Percentiles rank a stretch among this genome's conserved stretches.
These are phyloP conservation scores for Hyparrhenia diplandra DNA, from an alignment of 176 grass and related monocot species.

Conservation along the genomic window DNA sequence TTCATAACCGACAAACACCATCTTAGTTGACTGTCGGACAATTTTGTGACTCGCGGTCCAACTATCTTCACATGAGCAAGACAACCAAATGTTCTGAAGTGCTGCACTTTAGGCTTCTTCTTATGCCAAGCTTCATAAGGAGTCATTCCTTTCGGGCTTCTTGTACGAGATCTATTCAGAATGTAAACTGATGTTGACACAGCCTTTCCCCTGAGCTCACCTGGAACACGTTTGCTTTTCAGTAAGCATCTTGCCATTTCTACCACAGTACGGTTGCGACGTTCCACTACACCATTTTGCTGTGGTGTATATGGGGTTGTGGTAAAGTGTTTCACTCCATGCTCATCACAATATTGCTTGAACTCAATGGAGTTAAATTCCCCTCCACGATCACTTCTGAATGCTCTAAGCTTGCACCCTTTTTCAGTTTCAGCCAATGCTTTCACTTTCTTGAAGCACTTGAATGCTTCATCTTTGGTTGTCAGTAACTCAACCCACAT, in stretches of 20 bases:
- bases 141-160: background rate
- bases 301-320: background rate
- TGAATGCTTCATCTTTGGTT: too few relatives aligned
- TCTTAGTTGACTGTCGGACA: background rate
- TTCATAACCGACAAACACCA: background rate
- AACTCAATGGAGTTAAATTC: background rate
- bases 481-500: background rate
- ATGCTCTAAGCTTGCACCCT: fast-evolving
- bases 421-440: background rate
- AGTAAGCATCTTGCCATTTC: background rate
- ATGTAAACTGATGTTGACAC: background rate
- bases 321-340: background rate
- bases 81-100: background rate
- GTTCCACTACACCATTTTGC: background rate
- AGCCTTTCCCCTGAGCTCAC: background rate
- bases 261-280: background rate
- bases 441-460: background rate
- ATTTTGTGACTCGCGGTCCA: background rate
- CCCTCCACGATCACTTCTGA: background rate
- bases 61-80: background rate
- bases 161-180: background rate
- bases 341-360: background rate
- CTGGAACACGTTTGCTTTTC: background rate
- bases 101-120: background rate
- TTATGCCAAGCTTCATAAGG: background rate